Conservation (phyloP, 257 asterid genomes). For the Solanum rostratum region DNA sequence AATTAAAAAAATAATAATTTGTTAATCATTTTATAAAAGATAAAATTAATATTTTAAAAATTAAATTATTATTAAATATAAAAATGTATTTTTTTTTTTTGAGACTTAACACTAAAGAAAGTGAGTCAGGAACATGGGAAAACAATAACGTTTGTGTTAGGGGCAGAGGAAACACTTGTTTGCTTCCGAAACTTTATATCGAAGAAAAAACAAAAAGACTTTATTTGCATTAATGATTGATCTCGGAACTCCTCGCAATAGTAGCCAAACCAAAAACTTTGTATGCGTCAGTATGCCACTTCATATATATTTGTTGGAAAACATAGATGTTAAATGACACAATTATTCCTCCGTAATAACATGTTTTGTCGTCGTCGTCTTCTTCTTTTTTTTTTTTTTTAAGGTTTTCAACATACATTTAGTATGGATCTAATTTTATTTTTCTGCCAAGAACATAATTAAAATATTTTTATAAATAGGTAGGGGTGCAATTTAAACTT, state of each 20-base stretch:
- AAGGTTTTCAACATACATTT: neutral
- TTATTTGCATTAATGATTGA: neutral
- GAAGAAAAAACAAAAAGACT: neutral
- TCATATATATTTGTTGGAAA: too few relatives aligned
- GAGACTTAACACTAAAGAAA: too few relatives aligned
- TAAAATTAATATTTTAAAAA: too few relatives aligned
- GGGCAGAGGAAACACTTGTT: neutral
- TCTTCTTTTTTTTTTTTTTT: too few relatives aligned
- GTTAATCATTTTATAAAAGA: too few relatives aligned
- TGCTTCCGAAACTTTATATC: neutral
- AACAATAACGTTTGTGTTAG: neutral
- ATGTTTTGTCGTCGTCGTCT: too few relatives aligned
- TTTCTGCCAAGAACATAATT: neutral
- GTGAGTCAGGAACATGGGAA: too few relatives aligned
- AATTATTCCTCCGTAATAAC: neutral
- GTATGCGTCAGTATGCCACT: neutral
- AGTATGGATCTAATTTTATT: neutral
- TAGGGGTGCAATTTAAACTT: too few relatives aligned
- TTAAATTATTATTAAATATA: too few relatives aligned
- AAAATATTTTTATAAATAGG: neutral
- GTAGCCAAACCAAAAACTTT: neutral
- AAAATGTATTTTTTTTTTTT: too few relatives aligned
- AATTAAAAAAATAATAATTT: too few relatives aligned
- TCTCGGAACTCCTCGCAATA: neutral
- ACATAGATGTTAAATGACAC: neutral